Conservation (phyloP, 2,329 filamentous ascomycete species). For the Phialemoniopsis sp. region DNA sequence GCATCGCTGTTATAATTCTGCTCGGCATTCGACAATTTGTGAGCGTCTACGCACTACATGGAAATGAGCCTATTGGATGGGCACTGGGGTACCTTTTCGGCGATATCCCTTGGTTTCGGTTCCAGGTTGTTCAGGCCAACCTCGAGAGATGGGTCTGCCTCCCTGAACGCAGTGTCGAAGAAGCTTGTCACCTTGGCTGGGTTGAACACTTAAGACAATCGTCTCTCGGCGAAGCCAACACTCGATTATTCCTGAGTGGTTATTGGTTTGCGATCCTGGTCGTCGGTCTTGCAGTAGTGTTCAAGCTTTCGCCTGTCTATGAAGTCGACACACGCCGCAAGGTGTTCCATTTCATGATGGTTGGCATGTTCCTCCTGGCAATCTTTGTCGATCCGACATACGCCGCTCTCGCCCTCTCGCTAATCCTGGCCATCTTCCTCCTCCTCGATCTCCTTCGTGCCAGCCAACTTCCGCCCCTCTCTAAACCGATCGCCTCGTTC, state of each 20-base stretch:
- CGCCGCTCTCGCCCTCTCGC: constrained; percentile 70
- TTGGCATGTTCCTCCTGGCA: constrained; percentile 86
- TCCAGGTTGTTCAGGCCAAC: constrained; percentile 63
- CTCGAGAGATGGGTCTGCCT: constrained; percentile 74
- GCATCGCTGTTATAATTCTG: constrained; percentile 63
- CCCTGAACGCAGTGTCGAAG: constrained; percentile 31
- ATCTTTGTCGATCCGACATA: constrained; percentile 85
- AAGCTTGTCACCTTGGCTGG: constrained; percentile 50
- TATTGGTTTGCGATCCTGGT: constrained; percentile 72
- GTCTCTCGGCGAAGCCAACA: constrained; percentile 71
- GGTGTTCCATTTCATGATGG: constrained; percentile 98
- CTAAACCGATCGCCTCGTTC: constrained; percentile 79
- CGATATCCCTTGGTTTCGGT: constrained; percentile 67
- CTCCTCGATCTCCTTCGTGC: constrained; percentile 86
- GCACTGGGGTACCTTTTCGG: constrained; percentile 86
- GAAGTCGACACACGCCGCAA: constrained; percentile 96
- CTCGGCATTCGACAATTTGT: constrained; percentile 70
- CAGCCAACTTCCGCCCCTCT: constrained; percentile 85
- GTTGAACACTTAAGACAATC: constrained; percentile 61
- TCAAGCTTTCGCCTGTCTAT: constrained; percentile 69
- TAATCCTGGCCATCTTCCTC: constrained; percentile 81
- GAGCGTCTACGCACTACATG: constrained; percentile 58
- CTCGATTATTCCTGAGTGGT: constrained; percentile 68
- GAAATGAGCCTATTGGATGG: constrained; percentile 86
- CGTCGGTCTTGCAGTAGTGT: constrained; percentile 69